Base-by-base conservation (phyloP, 345 rosid species). In the Rhizophora mangle region DNA sequence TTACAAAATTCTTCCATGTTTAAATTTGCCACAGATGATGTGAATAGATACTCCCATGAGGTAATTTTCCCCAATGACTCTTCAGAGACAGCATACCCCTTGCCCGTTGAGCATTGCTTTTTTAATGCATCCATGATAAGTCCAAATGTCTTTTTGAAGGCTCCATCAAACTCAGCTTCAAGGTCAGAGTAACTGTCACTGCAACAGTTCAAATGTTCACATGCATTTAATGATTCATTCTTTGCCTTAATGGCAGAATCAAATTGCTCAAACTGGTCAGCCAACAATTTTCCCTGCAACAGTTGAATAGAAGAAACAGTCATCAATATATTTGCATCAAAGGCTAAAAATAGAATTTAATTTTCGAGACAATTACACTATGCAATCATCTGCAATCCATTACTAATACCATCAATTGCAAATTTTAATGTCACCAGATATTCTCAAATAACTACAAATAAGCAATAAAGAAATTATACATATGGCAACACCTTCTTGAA, bases 21-120 rank as follows among this genome's bases (percentile, higher is more conserved):
- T 70, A 91, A 69, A 79, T 81, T 84, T 63, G 66, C 78, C 53
- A 75, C 73, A 64, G 76, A 72, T 74, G 83, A 80, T 72, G 80
- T 79, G 70, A 87, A 88, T 66, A 86, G 68, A 78, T 69, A 55
- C 76, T 83, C 89, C 96, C 97, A 95, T 9, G 79, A 81, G 43
- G 93, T 83, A 65, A 95, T 73, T 59, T 73, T 82, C 73, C 65
- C 78, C 54, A 54, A 59, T 43, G 73, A 76, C 56, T 80, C 89
- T 75, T 83, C 84, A 46, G 84, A 66, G 62, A 64, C 64, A 72
- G 67, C 53, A 69, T 34, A 55, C n/a, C 60, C 80, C 70, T 74
- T 68, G 68, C 64, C 58, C 67, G 76, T 49, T 32, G 78, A 79
- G 52, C 81, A 70, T 66, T 86, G 79, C 63, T 77, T 87, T 74